Conservation (phyloP, 805 yeast species). For the Hanseniaspora singularis region DNA sequence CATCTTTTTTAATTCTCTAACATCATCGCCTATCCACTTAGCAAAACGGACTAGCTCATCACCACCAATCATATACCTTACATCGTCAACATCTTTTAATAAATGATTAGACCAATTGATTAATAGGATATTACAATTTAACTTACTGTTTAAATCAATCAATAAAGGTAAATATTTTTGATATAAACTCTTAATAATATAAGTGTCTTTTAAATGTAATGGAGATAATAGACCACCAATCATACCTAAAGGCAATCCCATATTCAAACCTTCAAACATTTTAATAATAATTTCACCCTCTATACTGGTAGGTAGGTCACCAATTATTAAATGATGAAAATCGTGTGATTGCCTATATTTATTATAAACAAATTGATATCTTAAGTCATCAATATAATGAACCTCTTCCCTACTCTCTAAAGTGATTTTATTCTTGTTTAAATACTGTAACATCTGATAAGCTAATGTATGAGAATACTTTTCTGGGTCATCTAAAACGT, state of each 20-base stretch:
- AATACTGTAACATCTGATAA: conserved; percentile 65
- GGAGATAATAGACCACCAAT: conserved; percentile 87
- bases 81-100: conserved; percentile 56
- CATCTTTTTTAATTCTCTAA: conserved; percentile 46
- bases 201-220: conserved; percentile 53
- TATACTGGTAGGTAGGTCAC: conserved; percentile 77
- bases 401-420: conserved; percentile 91
- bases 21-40: conserved; percentile 46
- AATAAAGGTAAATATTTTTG: conserved; percentile 25
- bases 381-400: conserved; percentile 75
- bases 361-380: conserved; percentile 83
- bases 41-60: conserved; percentile 3
- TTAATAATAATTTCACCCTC: conserved; percentile 97
- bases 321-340: conserved; percentile 74
- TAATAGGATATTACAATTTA: conserved; percentile 53
- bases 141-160: conserved; percentile 78
- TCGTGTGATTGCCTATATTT: conserved; percentile 95
- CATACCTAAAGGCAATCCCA: conserved; percentile 92
- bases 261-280: conserved; percentile 80
- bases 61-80: conserved; percentile 53
- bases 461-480: conserved; percentile 50
- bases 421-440: conserved; percentile 73
- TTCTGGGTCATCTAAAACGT: conserved; percentile 43
- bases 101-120: conserved; percentile 84
- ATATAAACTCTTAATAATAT: conserved; percentile 58